These are phyloP conservation scores for Tolypocladium ovalisporum DNA, from an alignment of 2,329 filamentous ascomycete species.

Conservation along the genomic window DNA sequence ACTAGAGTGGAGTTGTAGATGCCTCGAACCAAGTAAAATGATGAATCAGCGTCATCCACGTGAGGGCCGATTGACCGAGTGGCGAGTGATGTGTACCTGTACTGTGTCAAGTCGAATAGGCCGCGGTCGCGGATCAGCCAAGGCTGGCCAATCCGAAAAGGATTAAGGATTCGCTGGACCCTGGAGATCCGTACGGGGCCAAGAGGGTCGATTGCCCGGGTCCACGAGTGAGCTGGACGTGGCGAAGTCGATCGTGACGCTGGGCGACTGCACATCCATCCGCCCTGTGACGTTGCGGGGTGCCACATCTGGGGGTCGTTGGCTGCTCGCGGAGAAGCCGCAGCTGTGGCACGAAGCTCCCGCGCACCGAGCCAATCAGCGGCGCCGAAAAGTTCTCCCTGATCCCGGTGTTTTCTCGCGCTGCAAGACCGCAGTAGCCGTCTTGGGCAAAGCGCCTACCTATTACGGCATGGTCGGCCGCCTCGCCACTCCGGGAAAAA, in stretches of 20 bases:
- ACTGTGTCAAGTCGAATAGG: background rate
- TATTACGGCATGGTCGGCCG: constrained; percentile 4
- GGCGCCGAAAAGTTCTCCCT: background rate
- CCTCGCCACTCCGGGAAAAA: constrained; percentile 1
- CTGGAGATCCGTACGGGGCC: background rate
- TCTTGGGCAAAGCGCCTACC: background rate
- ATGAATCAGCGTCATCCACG: background rate
- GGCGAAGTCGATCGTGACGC: background rate
- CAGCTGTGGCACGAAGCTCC: background rate
- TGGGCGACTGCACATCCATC: background rate
- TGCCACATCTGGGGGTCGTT: background rate
- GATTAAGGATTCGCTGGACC: background rate
- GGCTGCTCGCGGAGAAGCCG: background rate
- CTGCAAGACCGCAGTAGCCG: background rate
- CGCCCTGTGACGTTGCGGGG: background rate
- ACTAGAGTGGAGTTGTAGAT: constrained; percentile 33
- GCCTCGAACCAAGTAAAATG: background rate
- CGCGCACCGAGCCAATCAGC: constrained; percentile 3
- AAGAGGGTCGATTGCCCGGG: background rate
- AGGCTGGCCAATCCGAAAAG: background rate
- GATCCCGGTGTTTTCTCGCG: constrained; percentile 9
- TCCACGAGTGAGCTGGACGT: background rate
- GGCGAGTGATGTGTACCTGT: background rate
- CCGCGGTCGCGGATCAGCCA: background rate
- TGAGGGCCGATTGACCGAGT: background rate